Evolutionary conservation across 1,284 basidiomycete species (phyloP).

Genomic region (Filobasidium uniguttulatum): DNA sequence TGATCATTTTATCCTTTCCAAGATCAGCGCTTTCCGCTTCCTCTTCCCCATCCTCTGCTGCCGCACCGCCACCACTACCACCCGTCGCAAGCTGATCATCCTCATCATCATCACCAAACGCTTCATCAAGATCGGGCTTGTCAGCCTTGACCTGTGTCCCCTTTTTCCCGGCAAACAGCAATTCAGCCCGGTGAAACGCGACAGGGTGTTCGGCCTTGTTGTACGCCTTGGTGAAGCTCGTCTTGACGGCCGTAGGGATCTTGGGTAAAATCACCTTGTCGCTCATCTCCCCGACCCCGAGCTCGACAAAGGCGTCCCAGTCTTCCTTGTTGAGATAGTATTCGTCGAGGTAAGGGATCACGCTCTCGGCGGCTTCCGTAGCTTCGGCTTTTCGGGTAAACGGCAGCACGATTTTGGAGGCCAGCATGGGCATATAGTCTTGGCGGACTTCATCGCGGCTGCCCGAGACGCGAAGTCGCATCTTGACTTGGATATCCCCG

Average conservation of each 20-base stretch:
- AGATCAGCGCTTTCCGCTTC: constrained; percentile 33
- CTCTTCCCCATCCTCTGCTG: constrained; percentile 35
- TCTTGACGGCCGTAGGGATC: constrained; percentile 67
- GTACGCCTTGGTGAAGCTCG: constrained; percentile 78
- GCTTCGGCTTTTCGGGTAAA: constrained; percentile 49
- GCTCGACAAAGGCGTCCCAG: constrained; percentile 87
- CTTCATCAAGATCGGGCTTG: constrained; percentile 78
- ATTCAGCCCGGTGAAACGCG: constrained; percentile 71
- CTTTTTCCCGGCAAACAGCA: constrained; percentile 69
- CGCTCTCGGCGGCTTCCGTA: constrained; percentile 38
- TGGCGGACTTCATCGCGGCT: constrained; percentile 78
- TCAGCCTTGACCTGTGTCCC: constrained; percentile 47
- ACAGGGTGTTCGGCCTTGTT: constrained; percentile 76
- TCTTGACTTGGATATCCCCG: constrained; percentile 81
- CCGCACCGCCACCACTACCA: no score
- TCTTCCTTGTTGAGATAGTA: constrained; percentile 90
- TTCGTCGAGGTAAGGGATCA: constrained; percentile 81
- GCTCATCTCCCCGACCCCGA: constrained; percentile 69
- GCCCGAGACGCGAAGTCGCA: constrained; percentile 85
- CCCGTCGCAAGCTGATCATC: no score
- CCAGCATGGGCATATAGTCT: constrained; percentile 75
- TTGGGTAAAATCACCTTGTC: constrained; percentile 66
- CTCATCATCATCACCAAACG: constrained; percentile 51
- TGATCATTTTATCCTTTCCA: constrained; percentile 45
- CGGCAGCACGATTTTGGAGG: constrained; percentile 63